A percentile compares a stretch with the other conserved stretches of the same genome.
These are phyloP conservation scores for Gossypium longicalyx DNA, from an alignment of 345 rosid genomes.

Conservation along the genomic window DNA sequence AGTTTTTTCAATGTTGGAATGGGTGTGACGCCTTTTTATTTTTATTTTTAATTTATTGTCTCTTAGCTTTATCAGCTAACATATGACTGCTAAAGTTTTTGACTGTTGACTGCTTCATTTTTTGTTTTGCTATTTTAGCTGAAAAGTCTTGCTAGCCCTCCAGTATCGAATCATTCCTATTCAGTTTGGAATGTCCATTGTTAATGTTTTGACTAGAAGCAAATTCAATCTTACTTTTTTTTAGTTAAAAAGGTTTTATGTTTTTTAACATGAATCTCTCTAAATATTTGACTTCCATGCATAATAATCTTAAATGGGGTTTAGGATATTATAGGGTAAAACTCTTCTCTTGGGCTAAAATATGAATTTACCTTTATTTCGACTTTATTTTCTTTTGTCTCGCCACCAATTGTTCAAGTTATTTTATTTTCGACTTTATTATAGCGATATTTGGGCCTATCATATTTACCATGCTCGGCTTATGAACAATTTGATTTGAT, in stretches of 20 bases:
- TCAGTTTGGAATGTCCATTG: constrained; percentile 16
- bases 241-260: background rate
- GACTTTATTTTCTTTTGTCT: constrained; percentile 7
- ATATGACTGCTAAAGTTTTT: background rate
- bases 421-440: background rate
- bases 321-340: background rate
- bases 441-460: background rate
- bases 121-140: constrained; percentile 2
- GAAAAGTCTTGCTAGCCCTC: constrained; percentile 18
- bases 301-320: background rate
- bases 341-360: constrained; percentile 9
- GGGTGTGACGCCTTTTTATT: background rate
- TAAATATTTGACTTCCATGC: background rate
- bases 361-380: background rate
- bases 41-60: background rate
- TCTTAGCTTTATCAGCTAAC: constrained; percentile 4
- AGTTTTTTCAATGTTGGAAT: constrained; percentile 8
- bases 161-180: constrained; percentile 8
- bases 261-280: background rate
- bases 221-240: background rate
- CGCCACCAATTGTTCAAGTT: constrained; percentile 5
- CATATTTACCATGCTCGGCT: background rate
- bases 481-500: background rate
- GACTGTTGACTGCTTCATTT: background rate
- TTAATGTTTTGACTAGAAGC: constrained; percentile 23